Base-by-base conservation (phyloP, 352 stramenopile species). In the Blastocystis sp. region DNA sequence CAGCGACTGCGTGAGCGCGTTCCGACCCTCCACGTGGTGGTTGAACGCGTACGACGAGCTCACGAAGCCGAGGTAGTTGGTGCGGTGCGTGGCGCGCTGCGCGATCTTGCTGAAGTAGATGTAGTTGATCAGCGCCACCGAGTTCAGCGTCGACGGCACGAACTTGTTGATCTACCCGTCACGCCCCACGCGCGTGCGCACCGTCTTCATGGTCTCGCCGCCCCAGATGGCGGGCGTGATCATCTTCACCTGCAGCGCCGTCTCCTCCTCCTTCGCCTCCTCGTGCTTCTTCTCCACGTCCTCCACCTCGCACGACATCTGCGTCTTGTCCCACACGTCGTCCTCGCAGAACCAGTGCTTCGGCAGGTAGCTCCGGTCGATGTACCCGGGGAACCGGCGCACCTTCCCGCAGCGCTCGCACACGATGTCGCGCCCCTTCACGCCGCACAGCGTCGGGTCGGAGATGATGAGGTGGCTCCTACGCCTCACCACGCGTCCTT, bases 41-140 rank as follows among this genome's bases (percentile, higher is more conserved):
- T 85, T 45, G 55, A 85, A 85, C 19, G 74, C 74, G 35, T 69
- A 85, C 26, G 74, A 85, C 26, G 51, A 39, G 26, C 50, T 26
- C 9, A 85, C 74, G 41, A 62, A 67, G 12, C 74, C 74, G 4
- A 85, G 74, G 45, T 85, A 85, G 29, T 85, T 85, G n/a, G 29
- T 45, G 21, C 74, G 74, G 16, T 85, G 51, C 24, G 60, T 62
- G 37, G 74, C 74, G 29, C 55, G 29, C 74, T 85, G 74, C 33
- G 74, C 74, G 35, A 85, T 85, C 31, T 85, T 85, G 26, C 41
- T 67, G 60, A 85, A 85, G 51, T 85, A 85, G 21, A 63, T 85
- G 37, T 85, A 85, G 61, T 85, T 66, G 33, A 85, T 85, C n/a
- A 85, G 51, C 37, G 51, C 50, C 4, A 85, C 39, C 19, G 24